Evolutionary conservation across 352 stramenopile species (phyloP), one percentile per base, ranked within the genome.

Genomic region (Globisporangium orthogonon): DNA sequence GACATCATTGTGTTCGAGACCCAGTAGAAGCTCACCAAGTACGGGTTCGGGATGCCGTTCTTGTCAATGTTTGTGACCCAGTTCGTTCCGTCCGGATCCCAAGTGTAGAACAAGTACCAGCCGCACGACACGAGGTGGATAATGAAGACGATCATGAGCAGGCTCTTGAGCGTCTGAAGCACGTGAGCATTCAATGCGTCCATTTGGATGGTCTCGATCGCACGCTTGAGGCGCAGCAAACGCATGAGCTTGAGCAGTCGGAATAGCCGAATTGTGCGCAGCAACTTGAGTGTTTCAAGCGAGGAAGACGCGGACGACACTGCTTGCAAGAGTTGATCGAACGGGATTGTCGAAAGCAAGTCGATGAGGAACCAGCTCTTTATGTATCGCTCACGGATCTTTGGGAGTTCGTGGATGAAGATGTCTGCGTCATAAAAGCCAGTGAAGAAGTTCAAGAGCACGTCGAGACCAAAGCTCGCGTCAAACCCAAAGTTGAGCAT

Each of bases 1-100:
- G 87, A 94, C 87, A 97, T 97, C 74, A 97, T 96, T 7, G 89
- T 97, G 50, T 94, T 94, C 0, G 91, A 86, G 33, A 93, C 92
- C 88, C 87, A 97, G 69, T 97, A 97, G 55, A 97, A 91, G 61
- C 79, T 87, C 10, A 89, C 81, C 13, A 97, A 64, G 63, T 97
- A 97, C 50, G 92, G 84, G 39, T 76, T 69, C 43, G 56, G 17
- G 33, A 93, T 60, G 3, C 78, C 71, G 4, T 82, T 52, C 2
- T 55, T 41, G 29, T 74, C 50, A 17, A 85, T 62, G 41, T 69
- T 71, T 4, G 74, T 91, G 50, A 91, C 82, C 82, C 82, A 91
- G 58, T 89, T 90, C 46, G 61, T 62, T 5, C 79, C 75, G 14
- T 56, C 60, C 6, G 82, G 79, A 58, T 91, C 81, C 78, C 81